phyloP scores from a whole-genome alignment of 331 rosid species.

The Pyrus hybrid region DNA sequence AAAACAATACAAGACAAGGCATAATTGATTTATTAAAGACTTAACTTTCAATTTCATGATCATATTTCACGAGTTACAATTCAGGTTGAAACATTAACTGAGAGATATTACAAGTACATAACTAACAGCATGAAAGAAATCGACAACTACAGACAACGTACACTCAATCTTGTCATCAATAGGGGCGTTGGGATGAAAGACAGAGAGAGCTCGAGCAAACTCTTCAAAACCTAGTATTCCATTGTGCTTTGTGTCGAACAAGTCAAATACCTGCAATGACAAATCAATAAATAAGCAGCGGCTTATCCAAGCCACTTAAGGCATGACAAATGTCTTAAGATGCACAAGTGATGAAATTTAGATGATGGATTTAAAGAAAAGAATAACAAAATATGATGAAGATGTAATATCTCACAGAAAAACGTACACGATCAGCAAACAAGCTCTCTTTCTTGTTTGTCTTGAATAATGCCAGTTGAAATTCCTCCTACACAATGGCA shows the following conservation, averaged over 20 bases:
- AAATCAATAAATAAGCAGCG: conserved; percentile 5
- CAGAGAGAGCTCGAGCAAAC: conserved; percentile 92
- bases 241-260: conserved; percentile 92
- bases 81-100: not conserved
- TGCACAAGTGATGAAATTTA: not conserved
- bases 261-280: conserved; percentile 66
- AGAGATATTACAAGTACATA: not conserved
- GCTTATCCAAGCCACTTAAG: conserved; percentile 8
- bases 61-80: not conserved
- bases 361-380: conserved; percentile 2
- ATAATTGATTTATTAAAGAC: not conserved
- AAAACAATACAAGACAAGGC: not conserved
- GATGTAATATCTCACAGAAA: conserved; percentile 1
- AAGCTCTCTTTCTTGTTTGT: conserved; percentile 91
- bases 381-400: not conserved
- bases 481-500: conserved; percentile 67
- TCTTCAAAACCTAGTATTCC: conserved; percentile 95
- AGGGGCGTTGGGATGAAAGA: conserved; percentile 96
- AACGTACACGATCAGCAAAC: conserved; percentile 87
- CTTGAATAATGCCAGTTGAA: conserved; percentile 95
- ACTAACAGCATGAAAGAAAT: not conserved
- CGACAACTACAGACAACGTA: conserved; percentile 27
- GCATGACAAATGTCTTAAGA: not conserved
- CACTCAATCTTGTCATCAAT: conserved; percentile 90
- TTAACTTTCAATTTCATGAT: not conserved